Evolutionary conservation across 352 stramenopile species (phyloP).

Genomic region (Nothophytophthora sp.): DNA sequence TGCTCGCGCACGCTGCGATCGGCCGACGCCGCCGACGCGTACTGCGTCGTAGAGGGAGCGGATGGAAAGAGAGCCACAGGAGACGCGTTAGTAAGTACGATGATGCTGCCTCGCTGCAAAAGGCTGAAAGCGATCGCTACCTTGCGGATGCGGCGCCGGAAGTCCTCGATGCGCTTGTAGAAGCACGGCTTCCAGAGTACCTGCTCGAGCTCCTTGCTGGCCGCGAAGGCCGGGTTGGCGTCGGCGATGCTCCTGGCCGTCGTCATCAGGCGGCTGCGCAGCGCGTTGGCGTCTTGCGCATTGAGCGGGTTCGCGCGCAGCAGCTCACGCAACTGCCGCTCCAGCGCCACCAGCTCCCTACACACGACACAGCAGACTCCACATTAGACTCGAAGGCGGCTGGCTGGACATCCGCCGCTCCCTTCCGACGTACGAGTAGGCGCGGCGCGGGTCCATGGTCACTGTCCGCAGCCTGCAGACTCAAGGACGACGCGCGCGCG

Average conservation of each 20-base stretch:
- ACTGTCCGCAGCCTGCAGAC: no score
- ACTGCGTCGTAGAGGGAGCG: slow-evolving; percentile 20
- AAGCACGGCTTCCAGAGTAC: slow-evolving; percentile 91
- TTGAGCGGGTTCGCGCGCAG: slow-evolving; percentile 69
- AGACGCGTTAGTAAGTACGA: no score
- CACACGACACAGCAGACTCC: no score
- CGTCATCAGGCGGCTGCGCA: slow-evolving; percentile 57
- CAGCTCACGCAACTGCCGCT: slow-evolving; percentile 75
- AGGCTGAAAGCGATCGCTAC: no score
- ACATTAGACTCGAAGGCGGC: no score
- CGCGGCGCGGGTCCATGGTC: slow-evolving; percentile 33
- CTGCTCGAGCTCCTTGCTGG: slow-evolving; percentile 73
- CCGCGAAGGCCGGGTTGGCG: slow-evolving; percentile 52
- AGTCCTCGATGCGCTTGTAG: slow-evolving; percentile 91
- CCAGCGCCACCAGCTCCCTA: slow-evolving; percentile 72
- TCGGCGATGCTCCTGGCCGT: slow-evolving; percentile 49
- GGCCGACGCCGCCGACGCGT: slow-evolving; percentile 60
- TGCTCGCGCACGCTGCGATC: slow-evolving; percentile 77
- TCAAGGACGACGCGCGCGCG: no score
- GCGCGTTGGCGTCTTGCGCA: slow-evolving; percentile 52
- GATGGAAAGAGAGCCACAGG: no score
- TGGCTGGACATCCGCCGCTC: no score
- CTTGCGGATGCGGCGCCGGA: slow-evolving; percentile 86
- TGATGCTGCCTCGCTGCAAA: no score
- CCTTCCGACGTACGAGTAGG: slow-evolving; percentile 32